Evolutionary conservation across 805 yeast genomes (phyloP).

Genomic region (Zygosaccharomyces siamensis): DNA sequence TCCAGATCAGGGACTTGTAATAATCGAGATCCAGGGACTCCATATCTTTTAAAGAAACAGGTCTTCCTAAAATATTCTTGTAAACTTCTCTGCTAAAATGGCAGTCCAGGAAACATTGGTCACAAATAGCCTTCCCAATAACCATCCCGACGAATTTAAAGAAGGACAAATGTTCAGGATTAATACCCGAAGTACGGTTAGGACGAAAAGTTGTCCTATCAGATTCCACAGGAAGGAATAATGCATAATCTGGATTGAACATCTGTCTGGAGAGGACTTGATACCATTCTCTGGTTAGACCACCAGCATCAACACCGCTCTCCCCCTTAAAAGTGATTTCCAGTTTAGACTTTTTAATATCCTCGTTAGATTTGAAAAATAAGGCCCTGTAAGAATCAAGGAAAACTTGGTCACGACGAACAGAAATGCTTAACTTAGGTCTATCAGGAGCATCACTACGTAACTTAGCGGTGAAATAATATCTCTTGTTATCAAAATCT

Average conservation of each 20-base stretch:
- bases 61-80: constrained; percentile 72
- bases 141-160: constrained; percentile 92
- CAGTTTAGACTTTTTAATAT: constrained; percentile 64
- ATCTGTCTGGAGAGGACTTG: constrained; percentile 90
- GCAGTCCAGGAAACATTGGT: constrained; percentile 80
- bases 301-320: constrained; percentile 97
- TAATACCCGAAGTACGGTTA: constrained; percentile 83
- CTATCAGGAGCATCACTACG: constrained; percentile 45
- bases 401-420: constrained; percentile 86
- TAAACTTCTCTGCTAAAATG: constrained; percentile 95
- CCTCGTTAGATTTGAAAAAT: constrained; percentile 71
- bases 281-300: constrained; percentile 96
- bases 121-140: constrained; percentile 91
- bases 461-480: constrained; percentile 72
- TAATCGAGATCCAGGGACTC: constrained; percentile 90
- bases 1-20: constrained; percentile 90
- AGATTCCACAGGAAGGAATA: constrained; percentile 85
- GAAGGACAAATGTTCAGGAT: constrained; percentile 88
- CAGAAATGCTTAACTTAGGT: constrained; percentile 54
- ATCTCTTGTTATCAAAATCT: constrained; percentile 91
- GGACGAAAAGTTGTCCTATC: constrained; percentile 96
- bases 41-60: constrained; percentile 87
- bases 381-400: constrained; percentile 82
- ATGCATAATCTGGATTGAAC: constrained; percentile 92
- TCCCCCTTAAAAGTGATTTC: constrained; percentile 88